phyloP scores from a whole-genome alignment of 768 basidiomycete genomes.

The Hypholoma fasciculare region DNA sequence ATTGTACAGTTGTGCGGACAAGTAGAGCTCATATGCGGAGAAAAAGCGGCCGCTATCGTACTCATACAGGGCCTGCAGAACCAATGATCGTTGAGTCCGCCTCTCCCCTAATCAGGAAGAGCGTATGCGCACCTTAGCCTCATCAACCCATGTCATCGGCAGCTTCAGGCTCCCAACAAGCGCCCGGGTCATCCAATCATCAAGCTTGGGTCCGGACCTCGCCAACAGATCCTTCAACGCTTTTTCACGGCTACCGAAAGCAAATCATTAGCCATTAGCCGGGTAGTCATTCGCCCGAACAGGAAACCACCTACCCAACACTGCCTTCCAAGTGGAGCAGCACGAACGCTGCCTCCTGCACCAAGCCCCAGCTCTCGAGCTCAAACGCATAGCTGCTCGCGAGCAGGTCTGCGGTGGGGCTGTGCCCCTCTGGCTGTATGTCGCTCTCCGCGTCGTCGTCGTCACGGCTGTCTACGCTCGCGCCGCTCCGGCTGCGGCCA shows the following conservation, averaged over 20 bases:
- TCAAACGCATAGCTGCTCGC: constrained; percentile 86
- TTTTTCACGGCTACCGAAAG: constrained; percentile 64
- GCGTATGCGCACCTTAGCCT: constrained; percentile 66
- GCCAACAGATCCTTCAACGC: constrained; percentile 80
- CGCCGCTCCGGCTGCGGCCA: constrained; percentile 18
- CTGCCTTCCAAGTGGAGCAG: constrained; percentile 84
- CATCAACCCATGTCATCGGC: constrained; percentile 85
- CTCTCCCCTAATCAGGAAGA: neutral
- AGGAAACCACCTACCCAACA: constrained; percentile 63
- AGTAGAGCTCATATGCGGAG: constrained; percentile 75
- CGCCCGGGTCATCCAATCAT: constrained; percentile 74
- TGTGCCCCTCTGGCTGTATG: constrained; percentile 64
- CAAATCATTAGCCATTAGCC: neutral
- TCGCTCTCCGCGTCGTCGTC: constrained; percentile 17
- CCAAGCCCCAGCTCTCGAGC: constrained; percentile 76
- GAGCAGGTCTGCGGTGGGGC: constrained; percentile 79
- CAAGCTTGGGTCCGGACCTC: constrained; percentile 62
- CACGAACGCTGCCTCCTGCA: constrained; percentile 88
- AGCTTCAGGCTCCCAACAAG: constrained; percentile 77
- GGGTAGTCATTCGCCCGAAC: constrained; percentile 17
- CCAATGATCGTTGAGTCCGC: constrained; percentile 1
- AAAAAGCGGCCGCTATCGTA: constrained; percentile 62
- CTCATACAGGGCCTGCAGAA: constrained; percentile 62
- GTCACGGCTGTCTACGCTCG: constrained; percentile 28
- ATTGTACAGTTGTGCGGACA: constrained; percentile 67